Evolutionary conservation across 83 land plant species (phyloP).

Genomic region (Picea abies): DNA sequence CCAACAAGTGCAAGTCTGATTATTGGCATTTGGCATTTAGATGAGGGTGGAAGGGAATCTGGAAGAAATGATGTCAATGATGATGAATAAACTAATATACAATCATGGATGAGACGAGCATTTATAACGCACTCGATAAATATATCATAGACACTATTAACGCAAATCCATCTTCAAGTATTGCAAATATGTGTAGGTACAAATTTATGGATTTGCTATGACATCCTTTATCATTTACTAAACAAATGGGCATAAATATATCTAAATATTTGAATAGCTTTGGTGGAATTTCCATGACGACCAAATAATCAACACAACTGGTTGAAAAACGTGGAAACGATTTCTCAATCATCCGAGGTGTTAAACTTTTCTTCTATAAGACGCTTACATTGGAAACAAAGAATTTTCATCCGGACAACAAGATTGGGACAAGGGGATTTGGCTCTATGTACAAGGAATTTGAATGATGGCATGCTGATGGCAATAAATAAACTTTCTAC

Average conservation of each 20-base stretch:
- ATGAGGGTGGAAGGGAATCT: too few species aligned
- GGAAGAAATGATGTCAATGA: too few species aligned
- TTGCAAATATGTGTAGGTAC: background rate
- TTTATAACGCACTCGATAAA: too few species aligned
- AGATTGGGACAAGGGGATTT: constrained; percentile 8
- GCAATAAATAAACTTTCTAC: too few species aligned
- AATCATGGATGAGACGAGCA: too few species aligned
- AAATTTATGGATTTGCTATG: background rate
- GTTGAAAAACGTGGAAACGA: background rate
- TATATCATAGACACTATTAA: too few species aligned
- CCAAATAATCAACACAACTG: background rate
- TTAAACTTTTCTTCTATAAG: background rate
- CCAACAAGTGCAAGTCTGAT: too few species aligned
- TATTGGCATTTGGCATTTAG: too few species aligned
- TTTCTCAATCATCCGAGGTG: background rate
- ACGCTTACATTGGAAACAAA: background rate
- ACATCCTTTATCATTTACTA: background rate
- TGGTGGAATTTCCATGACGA: background rate
- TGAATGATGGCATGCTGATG: constrained; percentile 10
- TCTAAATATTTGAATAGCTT: background rate
- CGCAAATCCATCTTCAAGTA: too few species aligned
- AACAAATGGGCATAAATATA: background rate
- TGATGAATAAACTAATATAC: too few species aligned
- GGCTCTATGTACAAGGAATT: constrained; percentile 8
- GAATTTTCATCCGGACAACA: constrained; percentile 1